These are phyloP conservation scores for Neonectria hederae DNA, from an alignment of 2,329 filamentous ascomycete genomes.

Conservation along the genomic window DNA sequence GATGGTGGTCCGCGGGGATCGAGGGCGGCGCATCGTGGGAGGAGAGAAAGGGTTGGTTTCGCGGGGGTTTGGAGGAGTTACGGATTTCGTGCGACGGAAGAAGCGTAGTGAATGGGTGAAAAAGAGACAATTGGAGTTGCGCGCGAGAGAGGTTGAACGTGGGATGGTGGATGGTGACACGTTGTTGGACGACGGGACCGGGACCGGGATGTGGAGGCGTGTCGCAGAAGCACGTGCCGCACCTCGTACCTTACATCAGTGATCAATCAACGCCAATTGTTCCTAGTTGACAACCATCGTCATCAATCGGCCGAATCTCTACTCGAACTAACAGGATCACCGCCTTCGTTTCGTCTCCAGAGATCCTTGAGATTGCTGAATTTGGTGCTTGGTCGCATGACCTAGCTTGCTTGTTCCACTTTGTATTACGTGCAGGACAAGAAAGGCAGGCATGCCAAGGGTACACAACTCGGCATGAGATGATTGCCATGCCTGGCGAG, in stretches of 20 bases:
- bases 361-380: not conserved
- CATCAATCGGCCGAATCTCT: not conserved
- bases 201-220: slow-evolving; percentile 18
- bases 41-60: not conserved
- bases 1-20: not conserved
- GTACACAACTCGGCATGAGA: not conserved
- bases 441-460: not conserved
- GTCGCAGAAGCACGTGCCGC: slow-evolving; percentile 39
- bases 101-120: not conserved
- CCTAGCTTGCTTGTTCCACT: not conserved
- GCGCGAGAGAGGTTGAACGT: slow-evolving; percentile 6
- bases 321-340: not conserved
- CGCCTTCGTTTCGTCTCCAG: too few species aligned
- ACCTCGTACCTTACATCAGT: too few species aligned
- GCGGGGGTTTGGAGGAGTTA: not conserved
- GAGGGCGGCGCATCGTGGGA: not conserved
- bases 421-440: not conserved
- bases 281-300: not conserved
- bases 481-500: not conserved
- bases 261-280: too few species aligned
- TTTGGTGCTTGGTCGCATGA: not conserved
- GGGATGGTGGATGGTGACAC: slow-evolving; percentile 21
- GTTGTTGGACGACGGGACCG: slow-evolving; percentile 11
- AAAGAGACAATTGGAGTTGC: not conserved
- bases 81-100: slow-evolving; percentile 3